Evolutionary conservation across 495 filamentous ascomycete genomes (phyloP).

Genomic region (Usnea hakonensis): DNA sequence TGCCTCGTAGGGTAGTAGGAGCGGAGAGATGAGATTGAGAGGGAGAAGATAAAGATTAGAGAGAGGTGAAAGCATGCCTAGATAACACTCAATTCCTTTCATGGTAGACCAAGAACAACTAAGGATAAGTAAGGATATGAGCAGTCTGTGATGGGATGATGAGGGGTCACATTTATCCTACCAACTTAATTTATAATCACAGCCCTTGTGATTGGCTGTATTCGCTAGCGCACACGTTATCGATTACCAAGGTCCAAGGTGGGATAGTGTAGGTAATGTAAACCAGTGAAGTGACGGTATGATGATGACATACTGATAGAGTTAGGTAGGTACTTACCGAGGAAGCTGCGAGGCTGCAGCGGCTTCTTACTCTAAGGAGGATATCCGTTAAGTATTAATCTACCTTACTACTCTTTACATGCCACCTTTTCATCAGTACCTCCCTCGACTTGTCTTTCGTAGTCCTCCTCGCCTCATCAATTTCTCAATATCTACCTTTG

Average conservation of each 20-base stretch:
- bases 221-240: not conserved
- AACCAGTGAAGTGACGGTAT: not conserved
- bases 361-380: not conserved
- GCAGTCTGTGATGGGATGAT: too few species aligned
- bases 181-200: not conserved
- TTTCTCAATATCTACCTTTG: conserved; percentile 18
- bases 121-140: too few species aligned
- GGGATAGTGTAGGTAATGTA: too few species aligned
- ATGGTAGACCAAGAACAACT: too few species aligned
- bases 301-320: not conserved
- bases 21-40: not conserved
- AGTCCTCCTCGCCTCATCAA: not conserved
- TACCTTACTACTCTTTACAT: conserved; percentile 1
- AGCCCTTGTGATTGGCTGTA: not conserved
- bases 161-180: too few species aligned
- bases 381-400: not conserved
- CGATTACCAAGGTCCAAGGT: too few species aligned
- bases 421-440: not conserved
- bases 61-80: not conserved
- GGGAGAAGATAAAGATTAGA: not conserved
- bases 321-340: too few species aligned
- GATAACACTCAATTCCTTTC: too few species aligned
- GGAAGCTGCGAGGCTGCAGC: not conserved
- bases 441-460: conserved; percentile 7
- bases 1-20: not conserved